These are phyloP conservation scores for Fusarium goolgardi DNA, from an alignment of 2,329 filamentous ascomycete genomes.

Conservation along the genomic window DNA sequence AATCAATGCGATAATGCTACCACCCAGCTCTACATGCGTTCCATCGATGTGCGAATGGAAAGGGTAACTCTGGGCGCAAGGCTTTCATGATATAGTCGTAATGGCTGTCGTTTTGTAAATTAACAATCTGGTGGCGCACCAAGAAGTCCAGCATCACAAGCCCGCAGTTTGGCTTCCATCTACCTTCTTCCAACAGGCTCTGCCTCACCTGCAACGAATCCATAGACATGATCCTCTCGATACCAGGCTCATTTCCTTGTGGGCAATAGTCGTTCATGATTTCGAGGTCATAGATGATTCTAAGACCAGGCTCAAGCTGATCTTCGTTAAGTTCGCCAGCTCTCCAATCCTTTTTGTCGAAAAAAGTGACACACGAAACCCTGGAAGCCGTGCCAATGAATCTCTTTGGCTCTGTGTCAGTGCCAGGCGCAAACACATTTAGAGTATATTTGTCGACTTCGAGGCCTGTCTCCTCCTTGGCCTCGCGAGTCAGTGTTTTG, in stretches of 20 bases:
- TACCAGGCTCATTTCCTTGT: slow-evolving; percentile 45
- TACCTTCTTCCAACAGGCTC: slow-evolving; percentile 36
- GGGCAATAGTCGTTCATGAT: slow-evolving; percentile 44
- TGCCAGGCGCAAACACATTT: slow-evolving; percentile 20
- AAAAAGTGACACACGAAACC: slow-evolving; percentile 50
- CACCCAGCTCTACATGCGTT: slow-evolving; percentile 18
- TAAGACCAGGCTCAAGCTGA: slow-evolving; percentile 54
- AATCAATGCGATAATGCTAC: slow-evolving; percentile 1
- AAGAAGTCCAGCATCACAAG: slow-evolving; percentile 56
- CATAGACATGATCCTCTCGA: slow-evolving; percentile 47
- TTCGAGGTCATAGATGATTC: slow-evolving; percentile 53
- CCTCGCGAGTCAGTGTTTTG: slow-evolving; percentile 50
- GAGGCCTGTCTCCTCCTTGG: slow-evolving; percentile 51
- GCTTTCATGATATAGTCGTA: slow-evolving; percentile 39
- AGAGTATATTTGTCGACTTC: slow-evolving; percentile 19
- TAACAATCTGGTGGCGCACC: slow-evolving; percentile 47
- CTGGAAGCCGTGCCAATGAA: slow-evolving; percentile 43
- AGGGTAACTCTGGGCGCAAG: slow-evolving; percentile 47
- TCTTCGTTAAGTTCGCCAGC: slow-evolving; percentile 48
- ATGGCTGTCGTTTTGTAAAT: slow-evolving; percentile 39
- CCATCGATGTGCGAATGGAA: slow-evolving; percentile 39
- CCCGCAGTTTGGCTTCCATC: slow-evolving; percentile 56
- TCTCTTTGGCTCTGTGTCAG: neutral
- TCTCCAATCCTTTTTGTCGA: slow-evolving; percentile 49
- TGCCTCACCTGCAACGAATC: slow-evolving; percentile 48